Percentiles rank a stretch among this genome's conserved stretches.
Evolutionary conservation across 768 basidiomycete genomes (phyloP).

Genomic region (Boletales sp.): DNA sequence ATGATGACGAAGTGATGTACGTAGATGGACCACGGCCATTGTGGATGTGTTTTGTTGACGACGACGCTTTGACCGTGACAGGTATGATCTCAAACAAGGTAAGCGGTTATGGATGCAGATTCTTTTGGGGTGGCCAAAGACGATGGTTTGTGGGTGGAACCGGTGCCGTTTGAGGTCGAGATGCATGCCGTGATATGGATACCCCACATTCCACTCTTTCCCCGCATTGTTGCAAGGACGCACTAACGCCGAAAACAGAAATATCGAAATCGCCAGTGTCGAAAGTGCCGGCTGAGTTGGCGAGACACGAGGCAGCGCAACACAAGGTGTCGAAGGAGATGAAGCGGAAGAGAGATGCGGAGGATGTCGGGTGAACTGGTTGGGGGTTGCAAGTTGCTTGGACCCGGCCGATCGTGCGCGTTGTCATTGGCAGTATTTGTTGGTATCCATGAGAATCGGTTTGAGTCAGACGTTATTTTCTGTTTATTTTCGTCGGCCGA

Average conservation of each 20-base stretch:
- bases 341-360: conserved; percentile 89
- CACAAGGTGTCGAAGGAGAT: conserved; percentile 90
- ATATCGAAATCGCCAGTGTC: conserved; percentile 93
- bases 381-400: too few relatives aligned
- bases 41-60: conserved; percentile 2
- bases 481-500: conserved; percentile 17
- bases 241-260: conserved; percentile 46
- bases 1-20: conserved; percentile 96
- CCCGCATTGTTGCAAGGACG: conserved; percentile 6
- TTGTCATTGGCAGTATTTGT: too few relatives aligned
- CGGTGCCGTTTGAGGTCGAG: not conserved
- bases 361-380: conserved; percentile 53
- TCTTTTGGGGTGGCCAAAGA: too few relatives aligned
- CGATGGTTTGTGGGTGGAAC: too few relatives aligned
- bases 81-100: conserved; percentile 96
- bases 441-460: not conserved
- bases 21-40: conserved; percentile 27
- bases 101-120: conserved; percentile 13
- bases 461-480: not conserved
- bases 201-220: conserved; percentile 11
- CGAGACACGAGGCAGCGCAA: conserved; percentile 88
- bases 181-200: conserved; percentile 4
- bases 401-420: too few relatives aligned
- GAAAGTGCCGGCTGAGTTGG: conserved; percentile 83
- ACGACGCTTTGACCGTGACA: conserved; percentile 25